A percentile compares a stretch with the other conserved stretches of the same genome.
Evolutionary conservation across 106 monocot genomes (phyloP).

Genomic region (Triglochin maritima): DNA sequence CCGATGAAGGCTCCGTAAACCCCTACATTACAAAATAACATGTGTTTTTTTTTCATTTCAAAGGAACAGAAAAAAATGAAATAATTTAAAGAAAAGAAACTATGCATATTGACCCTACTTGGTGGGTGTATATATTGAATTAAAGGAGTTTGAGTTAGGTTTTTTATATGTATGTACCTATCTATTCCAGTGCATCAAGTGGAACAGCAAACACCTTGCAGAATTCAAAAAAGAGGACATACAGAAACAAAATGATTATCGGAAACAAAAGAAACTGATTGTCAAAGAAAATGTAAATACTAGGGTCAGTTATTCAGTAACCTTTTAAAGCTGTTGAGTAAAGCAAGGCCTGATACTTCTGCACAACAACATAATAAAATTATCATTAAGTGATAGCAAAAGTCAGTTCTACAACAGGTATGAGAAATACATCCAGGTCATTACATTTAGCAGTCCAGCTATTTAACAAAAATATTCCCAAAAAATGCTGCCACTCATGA

Average conservation of each 20-base stretch:
- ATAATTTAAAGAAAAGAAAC: background rate
- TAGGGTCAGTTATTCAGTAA: conserved; percentile 1
- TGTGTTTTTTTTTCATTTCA: background rate
- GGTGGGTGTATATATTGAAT: background rate
- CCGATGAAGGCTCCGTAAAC: conserved; percentile 85
- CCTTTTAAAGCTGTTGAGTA: conserved; percentile 52
- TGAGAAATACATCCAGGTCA: no score
- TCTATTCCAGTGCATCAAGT: no score
- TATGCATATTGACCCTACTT: background rate
- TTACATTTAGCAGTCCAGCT: no score
- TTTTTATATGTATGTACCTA: no score
- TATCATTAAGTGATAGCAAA: background rate
- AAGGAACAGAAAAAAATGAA: conserved; percentile 4
- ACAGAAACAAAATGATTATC: no score
- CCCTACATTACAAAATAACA: conserved; percentile 24
- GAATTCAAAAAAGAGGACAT: no score
- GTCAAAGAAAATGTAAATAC: background rate
- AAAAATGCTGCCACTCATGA: no score
- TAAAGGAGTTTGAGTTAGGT: background rate
- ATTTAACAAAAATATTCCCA: no score
- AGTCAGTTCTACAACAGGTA: no score
- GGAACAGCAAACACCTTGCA: no score
- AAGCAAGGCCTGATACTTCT: conserved; percentile 42
- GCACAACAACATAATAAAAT: conserved; percentile 15
- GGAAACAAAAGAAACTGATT: background rate